phyloP scores from a whole-genome alignment of 2,329 filamentous ascomycete species.

The Canariomyces notabilis region DNA sequence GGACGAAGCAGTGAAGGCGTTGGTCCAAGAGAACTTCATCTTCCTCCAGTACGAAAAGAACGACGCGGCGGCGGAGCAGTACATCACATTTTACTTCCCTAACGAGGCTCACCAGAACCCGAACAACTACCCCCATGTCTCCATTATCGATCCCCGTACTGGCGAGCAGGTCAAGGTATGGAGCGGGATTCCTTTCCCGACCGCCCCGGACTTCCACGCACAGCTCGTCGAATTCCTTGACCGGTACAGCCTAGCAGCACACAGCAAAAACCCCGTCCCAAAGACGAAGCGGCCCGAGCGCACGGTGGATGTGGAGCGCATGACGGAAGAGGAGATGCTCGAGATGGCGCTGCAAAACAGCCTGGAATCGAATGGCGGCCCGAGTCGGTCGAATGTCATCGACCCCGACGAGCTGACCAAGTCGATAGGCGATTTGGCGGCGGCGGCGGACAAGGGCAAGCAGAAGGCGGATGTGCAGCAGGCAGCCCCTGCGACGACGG shows the following conservation, averaged over 20 bases:
- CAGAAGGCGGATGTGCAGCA: conserved; percentile 21
- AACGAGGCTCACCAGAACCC: conserved; percentile 65
- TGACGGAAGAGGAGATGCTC: conserved; percentile 97
- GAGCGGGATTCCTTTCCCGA: conserved; percentile 77
- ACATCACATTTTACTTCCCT: conserved; percentile 84
- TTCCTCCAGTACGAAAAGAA: conserved; percentile 93
- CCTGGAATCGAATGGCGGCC: conserved; percentile 51
- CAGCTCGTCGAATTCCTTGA: conserved; percentile 96
- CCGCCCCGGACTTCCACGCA: conserved; percentile 75
- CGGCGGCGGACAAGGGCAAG: conserved; percentile 21
- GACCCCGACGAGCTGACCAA: conserved; percentile 89
- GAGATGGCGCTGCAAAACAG: conserved; percentile 91
- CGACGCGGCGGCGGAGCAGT: conserved; percentile 71
- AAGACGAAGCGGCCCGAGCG: conserved; percentile 62
- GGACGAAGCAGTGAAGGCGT: conserved; percentile 69
- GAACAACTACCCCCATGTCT: conserved; percentile 93
- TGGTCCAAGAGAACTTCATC: conserved; percentile 86
- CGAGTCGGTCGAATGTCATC: conserved; percentile 49
- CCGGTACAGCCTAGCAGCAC: conserved; percentile 81
- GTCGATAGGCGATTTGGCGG: conserved; percentile 34
- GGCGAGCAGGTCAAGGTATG: conserved; percentile 97
- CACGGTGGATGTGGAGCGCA: conserved; percentile 70
- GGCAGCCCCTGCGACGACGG: conserved; percentile 32
- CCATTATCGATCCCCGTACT: conserved; percentile 90
- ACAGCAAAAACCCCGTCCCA: conserved; percentile 90